Evolutionary conservation across 2,329 filamentous ascomycete species (phyloP).

Genomic region (Neoarthrinium moseri): DNA sequence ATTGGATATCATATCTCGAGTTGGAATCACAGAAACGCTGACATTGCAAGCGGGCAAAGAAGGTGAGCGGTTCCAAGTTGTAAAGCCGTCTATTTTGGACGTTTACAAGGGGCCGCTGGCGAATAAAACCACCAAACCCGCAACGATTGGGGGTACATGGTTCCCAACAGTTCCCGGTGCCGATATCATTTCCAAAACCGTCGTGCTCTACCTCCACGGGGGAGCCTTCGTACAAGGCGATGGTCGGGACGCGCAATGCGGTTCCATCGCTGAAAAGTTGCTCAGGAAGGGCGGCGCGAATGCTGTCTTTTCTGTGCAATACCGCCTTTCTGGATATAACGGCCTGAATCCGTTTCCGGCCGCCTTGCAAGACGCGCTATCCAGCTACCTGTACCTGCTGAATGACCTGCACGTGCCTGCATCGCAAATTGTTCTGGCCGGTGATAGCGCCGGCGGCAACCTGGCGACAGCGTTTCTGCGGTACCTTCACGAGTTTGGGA

Average conservation of each 20-base stretch:
- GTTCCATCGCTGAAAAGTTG: conserved; percentile 30
- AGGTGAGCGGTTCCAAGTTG: conserved; percentile 7
- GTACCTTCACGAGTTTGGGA: too few species aligned
- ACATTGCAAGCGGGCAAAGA: conserved; percentile 10
- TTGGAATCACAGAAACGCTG: conserved; percentile 10
- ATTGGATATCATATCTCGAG: neutral
- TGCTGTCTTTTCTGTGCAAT: conserved; percentile 25
- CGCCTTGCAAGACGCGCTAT: too few species aligned
- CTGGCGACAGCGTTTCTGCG: too few species aligned
- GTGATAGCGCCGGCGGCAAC: too few species aligned
- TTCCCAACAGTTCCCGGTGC: conserved; percentile 16
- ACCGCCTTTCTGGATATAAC: conserved; percentile 1
- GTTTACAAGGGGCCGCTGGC: conserved; percentile 14
- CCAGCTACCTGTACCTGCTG: too few species aligned
- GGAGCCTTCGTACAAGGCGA: conserved; percentile 46
- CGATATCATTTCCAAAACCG: too few species aligned
- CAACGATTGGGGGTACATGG: conserved; percentile 19
- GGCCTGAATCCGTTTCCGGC: too few species aligned
- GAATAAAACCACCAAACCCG: conserved; percentile 7
- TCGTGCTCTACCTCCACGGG: too few species aligned
- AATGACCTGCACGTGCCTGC: too few species aligned
- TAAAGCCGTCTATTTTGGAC: neutral
- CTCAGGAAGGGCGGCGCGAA: conserved; percentile 33
- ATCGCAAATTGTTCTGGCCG: too few species aligned
- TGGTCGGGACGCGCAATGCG: conserved; percentile 38